A percentile compares a stretch with the other conserved stretches of the same genome.
These are phyloP conservation scores for Heterobasidion parviporum DNA, from an alignment of 1,284 basidiomycete species.

Conservation along the genomic window DNA sequence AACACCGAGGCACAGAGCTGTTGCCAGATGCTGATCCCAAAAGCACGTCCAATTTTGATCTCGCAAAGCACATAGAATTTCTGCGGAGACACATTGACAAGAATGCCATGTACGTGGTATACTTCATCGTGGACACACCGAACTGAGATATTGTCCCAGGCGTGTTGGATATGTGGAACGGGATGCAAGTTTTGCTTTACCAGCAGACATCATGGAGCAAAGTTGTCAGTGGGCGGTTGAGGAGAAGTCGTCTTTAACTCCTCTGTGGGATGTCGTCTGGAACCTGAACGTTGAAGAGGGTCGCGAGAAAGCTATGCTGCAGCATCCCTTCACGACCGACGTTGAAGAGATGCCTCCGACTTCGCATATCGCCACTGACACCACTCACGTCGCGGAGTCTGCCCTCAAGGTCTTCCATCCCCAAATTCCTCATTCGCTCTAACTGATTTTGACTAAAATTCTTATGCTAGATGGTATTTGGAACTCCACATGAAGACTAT, in stretches of 20 bases:
- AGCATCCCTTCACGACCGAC: conserved; percentile 46
- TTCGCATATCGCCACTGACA: conserved; percentile 26
- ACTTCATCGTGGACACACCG: conserved; percentile 6
- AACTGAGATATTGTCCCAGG: conserved; percentile 23
- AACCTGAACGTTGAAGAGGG: conserved; percentile 60
- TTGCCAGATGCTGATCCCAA: conserved; percentile 68
- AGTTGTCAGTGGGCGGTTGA: conserved; percentile 37
- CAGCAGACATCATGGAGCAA: conserved; percentile 40
- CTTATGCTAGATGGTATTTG: conserved; percentile 61
- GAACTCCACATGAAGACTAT: conserved; percentile 62
- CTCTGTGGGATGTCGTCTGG: conserved; percentile 70
- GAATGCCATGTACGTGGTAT: conserved; percentile 63
- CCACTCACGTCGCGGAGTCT: conserved; percentile 49
- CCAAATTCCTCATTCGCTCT: not conserved
- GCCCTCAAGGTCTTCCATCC: conserved; percentile 51
- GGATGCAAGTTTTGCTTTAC: conserved; percentile 30
- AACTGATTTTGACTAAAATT: conserved; percentile 1
- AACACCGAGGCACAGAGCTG: conserved; percentile 55
- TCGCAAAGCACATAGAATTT: conserved; percentile 71
- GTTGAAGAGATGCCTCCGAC: conserved; percentile 28
- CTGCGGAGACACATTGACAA: conserved; percentile 79
- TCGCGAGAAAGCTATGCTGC: conserved; percentile 61
- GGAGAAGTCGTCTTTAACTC: conserved; percentile 31
- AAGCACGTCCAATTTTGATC: conserved; percentile 68
- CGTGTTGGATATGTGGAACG: conserved; percentile 49